phyloP scores from a whole-genome alignment of 164 flowering plant species.

The Vitis rupestris region DNA sequence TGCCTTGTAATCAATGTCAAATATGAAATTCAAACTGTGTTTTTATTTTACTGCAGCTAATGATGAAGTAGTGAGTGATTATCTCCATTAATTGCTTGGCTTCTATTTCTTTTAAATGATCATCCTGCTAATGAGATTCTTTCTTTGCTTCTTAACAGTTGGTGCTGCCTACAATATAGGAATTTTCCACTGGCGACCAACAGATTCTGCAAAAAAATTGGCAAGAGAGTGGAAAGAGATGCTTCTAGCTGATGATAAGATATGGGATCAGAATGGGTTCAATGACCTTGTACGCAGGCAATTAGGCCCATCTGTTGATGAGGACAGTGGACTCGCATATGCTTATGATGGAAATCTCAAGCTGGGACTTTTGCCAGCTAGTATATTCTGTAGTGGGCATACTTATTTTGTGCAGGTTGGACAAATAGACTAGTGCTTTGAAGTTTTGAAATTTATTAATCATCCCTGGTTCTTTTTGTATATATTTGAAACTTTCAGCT shows the following conservation, averaged over 20 bases:
- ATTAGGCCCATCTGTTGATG: conserved; percentile 86
- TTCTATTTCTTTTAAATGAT: neutral
- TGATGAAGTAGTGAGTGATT: too few species aligned
- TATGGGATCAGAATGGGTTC: conserved; percentile 99
- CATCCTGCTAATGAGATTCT: conserved; percentile 2
- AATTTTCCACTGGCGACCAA: conserved; percentile 96
- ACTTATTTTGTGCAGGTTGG: conserved; percentile 96
- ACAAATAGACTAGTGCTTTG: neutral
- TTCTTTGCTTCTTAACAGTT: conserved; percentile 39
- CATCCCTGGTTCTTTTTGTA: neutral
- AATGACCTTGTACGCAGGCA: conserved; percentile 72
- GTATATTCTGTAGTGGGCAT: conserved; percentile 97
- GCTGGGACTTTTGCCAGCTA: conserved; percentile 87
- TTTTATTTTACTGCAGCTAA: too few species aligned
- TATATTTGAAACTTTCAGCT: neutral
- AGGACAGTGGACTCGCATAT: conserved; percentile 80
- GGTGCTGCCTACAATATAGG: conserved; percentile 86
- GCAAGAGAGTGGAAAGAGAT: conserved; percentile 87
- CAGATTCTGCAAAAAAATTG: conserved; percentile 72
- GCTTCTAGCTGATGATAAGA: conserved; percentile 80
- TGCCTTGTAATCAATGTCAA: too few species aligned
- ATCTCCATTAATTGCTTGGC: too few species aligned
- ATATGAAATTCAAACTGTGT: too few species aligned
- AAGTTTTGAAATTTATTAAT: neutral
- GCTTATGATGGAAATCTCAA: conserved; percentile 90